Percentiles rank a stretch among this genome's conserved stretches.
phyloP scores from a whole-genome alignment of 106 monocot species.

The Phalaenopsis equestris region DNA sequence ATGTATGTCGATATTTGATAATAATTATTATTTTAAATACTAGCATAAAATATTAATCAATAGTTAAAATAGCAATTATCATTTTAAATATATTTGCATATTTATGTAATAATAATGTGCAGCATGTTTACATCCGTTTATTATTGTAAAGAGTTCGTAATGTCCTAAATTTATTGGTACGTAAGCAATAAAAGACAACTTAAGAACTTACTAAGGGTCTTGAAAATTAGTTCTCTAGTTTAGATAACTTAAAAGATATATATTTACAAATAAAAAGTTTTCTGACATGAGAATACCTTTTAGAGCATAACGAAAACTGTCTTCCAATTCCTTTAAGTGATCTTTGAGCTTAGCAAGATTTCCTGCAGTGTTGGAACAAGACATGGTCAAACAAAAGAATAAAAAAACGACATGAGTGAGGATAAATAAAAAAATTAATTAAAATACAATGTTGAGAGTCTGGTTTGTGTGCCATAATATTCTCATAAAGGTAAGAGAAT shows the following conservation, averaged over 20 bases:
- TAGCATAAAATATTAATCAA: neutral
- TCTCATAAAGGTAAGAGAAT: neutral
- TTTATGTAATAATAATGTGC: neutral
- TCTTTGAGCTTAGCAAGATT: neutral
- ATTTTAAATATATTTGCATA: neutral
- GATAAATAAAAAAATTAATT: neutral
- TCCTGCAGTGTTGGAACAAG: neutral
- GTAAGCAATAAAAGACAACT: neutral
- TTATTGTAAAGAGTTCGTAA: neutral
- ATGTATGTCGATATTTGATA: neutral
- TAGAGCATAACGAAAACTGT: neutral
- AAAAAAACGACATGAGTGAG: neutral
- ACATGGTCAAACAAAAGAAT: neutral
- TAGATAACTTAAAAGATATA: neutral
- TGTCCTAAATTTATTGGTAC: neutral
- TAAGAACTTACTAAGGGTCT: no score
- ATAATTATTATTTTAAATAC: neutral
- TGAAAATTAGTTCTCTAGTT: no score
- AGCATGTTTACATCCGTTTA: neutral
- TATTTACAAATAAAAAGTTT: neutral
- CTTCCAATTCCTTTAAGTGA: conserved; percentile 6
- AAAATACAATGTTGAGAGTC: neutral
- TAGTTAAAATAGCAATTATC: no score
- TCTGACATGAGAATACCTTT: neutral
- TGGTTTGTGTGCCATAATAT: neutral